Evolutionary conservation across 2,329 filamentous ascomycete genomes (phyloP).

Genomic region (Neofusicoccum kwambonambiense): DNA sequence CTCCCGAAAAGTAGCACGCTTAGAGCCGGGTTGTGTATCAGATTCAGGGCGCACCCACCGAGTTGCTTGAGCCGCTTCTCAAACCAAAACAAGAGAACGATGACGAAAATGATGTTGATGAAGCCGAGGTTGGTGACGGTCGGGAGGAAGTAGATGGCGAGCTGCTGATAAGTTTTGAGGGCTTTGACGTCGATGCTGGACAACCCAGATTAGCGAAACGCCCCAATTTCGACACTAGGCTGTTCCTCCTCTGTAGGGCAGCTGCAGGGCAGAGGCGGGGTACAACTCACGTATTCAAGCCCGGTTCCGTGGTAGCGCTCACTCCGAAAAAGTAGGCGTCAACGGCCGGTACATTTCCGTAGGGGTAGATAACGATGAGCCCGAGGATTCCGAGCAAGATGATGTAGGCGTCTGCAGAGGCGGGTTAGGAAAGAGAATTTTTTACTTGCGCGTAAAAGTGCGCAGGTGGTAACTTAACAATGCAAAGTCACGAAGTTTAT

Average conservation of each 20-base stretch:
- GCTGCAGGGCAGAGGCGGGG: no score
- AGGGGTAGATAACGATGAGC: slow-evolving; percentile 38
- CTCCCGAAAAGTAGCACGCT: no score
- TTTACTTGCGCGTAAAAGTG: background rate
- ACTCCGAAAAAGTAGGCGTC: slow-evolving; percentile 54
- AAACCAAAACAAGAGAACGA: slow-evolving; percentile 52
- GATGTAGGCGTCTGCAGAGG: slow-evolving; percentile 41
- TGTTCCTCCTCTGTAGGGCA: no score
- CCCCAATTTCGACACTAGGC: no score
- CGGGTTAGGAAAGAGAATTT: background rate
- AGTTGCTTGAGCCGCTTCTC: slow-evolving; percentile 44
- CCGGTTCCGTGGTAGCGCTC: slow-evolving; percentile 52
- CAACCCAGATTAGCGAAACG: no score
- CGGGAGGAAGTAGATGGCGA: slow-evolving; percentile 52
- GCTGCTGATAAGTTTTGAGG: slow-evolving; percentile 52
- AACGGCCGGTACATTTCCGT: slow-evolving; percentile 43
- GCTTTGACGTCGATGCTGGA: slow-evolving; percentile 48
- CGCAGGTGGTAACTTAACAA: slow-evolving; percentile 21
- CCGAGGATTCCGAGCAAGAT: slow-evolving; percentile 36
- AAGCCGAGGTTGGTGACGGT: slow-evolving; percentile 51
- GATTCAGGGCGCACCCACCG: no score
- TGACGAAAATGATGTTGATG: slow-evolving; percentile 51
- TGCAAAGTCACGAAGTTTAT: slow-evolving; percentile 27
- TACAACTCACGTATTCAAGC: slow-evolving; percentile 46
- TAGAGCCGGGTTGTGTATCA: no score